Percentiles rank a stretch among this genome's conserved stretches.
Evolutionary conservation across 2,329 filamentous ascomycete species (phyloP).

Genomic region (Trichoderma atrobrunneum): DNA sequence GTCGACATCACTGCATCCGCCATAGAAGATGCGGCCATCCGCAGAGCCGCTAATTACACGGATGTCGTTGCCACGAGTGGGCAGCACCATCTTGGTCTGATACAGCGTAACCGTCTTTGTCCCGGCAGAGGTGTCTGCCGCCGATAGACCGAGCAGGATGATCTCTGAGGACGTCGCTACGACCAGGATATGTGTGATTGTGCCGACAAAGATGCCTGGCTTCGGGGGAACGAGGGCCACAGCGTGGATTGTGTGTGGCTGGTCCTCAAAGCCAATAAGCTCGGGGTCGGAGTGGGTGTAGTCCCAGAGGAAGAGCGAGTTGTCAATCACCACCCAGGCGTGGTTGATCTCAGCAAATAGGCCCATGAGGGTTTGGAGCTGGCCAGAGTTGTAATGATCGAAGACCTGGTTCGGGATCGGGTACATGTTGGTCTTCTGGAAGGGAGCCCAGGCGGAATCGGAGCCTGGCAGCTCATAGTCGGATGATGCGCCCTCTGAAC

Average conservation of each 20-base stretch:
- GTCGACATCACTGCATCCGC: constrained; percentile 75
- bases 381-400: constrained; percentile 83
- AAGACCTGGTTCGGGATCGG: constrained; percentile 90
- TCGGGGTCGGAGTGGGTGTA: constrained; percentile 92
- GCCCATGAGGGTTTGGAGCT: constrained; percentile 90
- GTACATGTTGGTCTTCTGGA: constrained; percentile 82
- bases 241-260: constrained; percentile 82
- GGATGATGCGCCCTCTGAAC: constrained; percentile 77
- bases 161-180: constrained; percentile 85
- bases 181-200: constrained; percentile 84
- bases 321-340: constrained; percentile 94
- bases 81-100: constrained; percentile 80
- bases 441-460: constrained; percentile 77
- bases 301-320: constrained; percentile 95
- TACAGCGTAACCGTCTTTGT: constrained; percentile 75
- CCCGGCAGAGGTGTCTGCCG: constrained; percentile 64
- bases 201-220: constrained; percentile 78
- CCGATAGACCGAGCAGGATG: constrained; percentile 78
- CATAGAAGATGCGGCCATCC: constrained; percentile 90
- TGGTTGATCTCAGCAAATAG: constrained; percentile 93
- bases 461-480: constrained; percentile 78
- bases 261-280: constrained; percentile 87
- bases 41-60: constrained; percentile 76
- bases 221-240: constrained; percentile 85
- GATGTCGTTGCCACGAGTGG: constrained; percentile 73